Conservation (phyloP, 2,329 filamentous ascomycete species). For the Exophiala sideris region DNA sequence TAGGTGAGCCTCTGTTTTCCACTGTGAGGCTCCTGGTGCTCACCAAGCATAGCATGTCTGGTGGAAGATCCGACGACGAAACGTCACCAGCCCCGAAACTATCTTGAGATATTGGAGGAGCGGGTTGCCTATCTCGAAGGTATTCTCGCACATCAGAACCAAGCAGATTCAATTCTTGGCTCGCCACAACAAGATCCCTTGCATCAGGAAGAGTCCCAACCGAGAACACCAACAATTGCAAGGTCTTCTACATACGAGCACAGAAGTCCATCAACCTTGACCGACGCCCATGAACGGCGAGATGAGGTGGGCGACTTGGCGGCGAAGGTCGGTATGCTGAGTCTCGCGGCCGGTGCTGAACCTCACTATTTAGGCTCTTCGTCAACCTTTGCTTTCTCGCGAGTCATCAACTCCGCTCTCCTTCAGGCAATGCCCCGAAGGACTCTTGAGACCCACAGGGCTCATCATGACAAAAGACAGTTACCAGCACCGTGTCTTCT, state of each 20-base stretch:
- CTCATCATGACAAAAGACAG: neutral
- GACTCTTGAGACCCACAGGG: neutral
- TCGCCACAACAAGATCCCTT: neutral
- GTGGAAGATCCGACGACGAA: conserved; percentile 31
- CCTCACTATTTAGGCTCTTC: conserved; percentile 32
- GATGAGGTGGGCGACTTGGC: conserved; percentile 10
- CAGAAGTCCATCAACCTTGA: neutral
- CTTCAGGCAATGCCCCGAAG: neutral
- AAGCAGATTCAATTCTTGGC: conserved; percentile 8
- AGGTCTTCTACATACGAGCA: neutral
- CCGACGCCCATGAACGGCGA: neutral
- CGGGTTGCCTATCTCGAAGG: conserved; percentile 30
- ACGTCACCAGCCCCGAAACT: conserved; percentile 32
- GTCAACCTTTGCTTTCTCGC: conserved; percentile 32
- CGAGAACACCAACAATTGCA: neutral
- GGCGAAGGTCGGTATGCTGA: conserved; percentile 25
- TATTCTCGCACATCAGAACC: conserved; percentile 4
- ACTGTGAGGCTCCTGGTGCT: neutral
- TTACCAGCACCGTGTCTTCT: conserved; percentile 16
- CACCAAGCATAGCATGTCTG: conserved; percentile 4
- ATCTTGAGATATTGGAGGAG: conserved; percentile 31
- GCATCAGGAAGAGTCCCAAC: neutral
- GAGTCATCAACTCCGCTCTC: conserved; percentile 24
- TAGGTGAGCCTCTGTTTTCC: neutral
- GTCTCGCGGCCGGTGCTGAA: conserved; percentile 25